Evolutionary conservation across 2,329 filamentous ascomycete species (phyloP), one percentile per base, ranked within the genome.

Genomic region (Alternaria sp.): DNA sequence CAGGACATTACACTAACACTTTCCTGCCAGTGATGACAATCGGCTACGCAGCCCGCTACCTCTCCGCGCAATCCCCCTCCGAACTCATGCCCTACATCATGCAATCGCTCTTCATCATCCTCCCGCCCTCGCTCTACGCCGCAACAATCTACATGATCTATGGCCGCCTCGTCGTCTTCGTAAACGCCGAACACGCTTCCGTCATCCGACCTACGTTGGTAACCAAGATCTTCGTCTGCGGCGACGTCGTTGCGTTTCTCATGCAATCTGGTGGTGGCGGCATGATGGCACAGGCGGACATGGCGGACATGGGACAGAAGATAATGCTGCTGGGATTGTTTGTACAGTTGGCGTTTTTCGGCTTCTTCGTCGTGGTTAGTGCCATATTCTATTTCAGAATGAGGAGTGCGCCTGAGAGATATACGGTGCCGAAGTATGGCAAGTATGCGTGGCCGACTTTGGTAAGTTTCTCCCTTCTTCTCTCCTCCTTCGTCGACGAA

Each of bases 221-320:
- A 4, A 87, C 86, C 6, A 84, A 81, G 49, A 78, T 84, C n/a
- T 88, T 88, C 62, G 85, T 89, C 5, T 57, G 71, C 8, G 85
- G 86, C 46, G 86, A 88, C 67, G 73, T 87, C 5, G 46, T 86
- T 9, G 83, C 83, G 0, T 85, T 89, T 67, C 36, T 83, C 2
- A 70, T 87, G 13, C 86, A 88, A 70, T 77, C 77, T 23, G 76
- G 75, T 40, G 72, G 69, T 3, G 71, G 70, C 28, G 69, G 71
- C 11, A 72, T 74, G 67, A 73, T 74, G 71, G 70, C 66, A 6
- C 57, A 66, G 30, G 54, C 26, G 2, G 54, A 49, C 40, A 69
- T 69, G 64, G 62, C 59, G 10, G 47, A 68, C 11, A 57, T 59
- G 45, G 71, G 71, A 13, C 66, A 73, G 28, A 69, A 54, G n/a